Evolutionary conservation across 371 early-diverging fungal genomes (phyloP).

Genomic region (Apophysomyces sp.): DNA sequence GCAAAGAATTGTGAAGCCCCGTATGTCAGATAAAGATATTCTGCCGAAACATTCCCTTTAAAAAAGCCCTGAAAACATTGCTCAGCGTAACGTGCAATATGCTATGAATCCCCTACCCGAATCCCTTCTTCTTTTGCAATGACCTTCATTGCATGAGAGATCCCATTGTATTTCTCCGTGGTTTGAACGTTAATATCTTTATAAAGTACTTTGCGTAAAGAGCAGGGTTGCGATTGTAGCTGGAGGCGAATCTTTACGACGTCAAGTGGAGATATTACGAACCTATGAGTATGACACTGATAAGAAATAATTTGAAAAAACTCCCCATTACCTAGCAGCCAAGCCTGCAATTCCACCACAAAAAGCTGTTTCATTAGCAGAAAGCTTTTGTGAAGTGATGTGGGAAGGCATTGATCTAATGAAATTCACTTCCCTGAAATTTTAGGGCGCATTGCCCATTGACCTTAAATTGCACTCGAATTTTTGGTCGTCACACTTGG

Average conservation of each 20-base stretch:
- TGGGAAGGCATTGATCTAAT: not conserved
- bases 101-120: constrained; percentile 31
- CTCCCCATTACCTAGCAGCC: constrained; percentile 50
- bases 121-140: constrained; percentile 74
- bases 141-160: constrained; percentile 53
- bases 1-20: constrained; percentile 86
- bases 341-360: constrained; percentile 73
- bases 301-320: not conserved
- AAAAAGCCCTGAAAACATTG: constrained; percentile 85
- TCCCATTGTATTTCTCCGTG: constrained; percentile 52
- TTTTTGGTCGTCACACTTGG: too few species aligned
- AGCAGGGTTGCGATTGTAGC: constrained; percentile 41
- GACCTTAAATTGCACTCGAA: too few species aligned
- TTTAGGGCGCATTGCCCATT: too few species aligned
- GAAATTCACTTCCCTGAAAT: too few species aligned
- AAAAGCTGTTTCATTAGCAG: constrained; percentile 49
- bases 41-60: constrained; percentile 94
- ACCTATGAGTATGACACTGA: constrained; percentile 21
- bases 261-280: constrained; percentile 86
- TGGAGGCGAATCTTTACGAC: constrained; percentile 91
- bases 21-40: constrained; percentile 87
- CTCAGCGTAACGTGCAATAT: too few species aligned
- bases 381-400: not conserved
- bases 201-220: not conserved
- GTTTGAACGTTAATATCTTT: not conserved